Conservation (phyloP, 2,329 filamentous ascomycete species). For the Epichloe brachyelytri region DNA sequence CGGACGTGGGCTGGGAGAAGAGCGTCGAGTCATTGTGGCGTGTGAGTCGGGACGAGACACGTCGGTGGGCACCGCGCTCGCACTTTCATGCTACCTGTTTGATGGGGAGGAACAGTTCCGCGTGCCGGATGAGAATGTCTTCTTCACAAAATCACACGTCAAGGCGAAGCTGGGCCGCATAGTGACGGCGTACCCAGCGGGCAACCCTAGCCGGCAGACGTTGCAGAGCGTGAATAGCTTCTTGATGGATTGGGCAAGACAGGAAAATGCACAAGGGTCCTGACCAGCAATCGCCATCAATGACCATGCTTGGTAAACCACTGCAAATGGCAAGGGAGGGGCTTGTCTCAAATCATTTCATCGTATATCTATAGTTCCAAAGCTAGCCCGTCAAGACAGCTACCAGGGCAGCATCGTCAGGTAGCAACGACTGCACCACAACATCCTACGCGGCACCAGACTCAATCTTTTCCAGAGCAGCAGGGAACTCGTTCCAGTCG, state of each 20-base stretch:
- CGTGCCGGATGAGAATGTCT: slow-evolving; percentile 10
- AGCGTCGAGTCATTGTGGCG: slow-evolving; percentile 38
- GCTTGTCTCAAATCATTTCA: too few relatives aligned
- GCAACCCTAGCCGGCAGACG: slow-evolving; percentile 73
- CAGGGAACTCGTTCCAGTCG: slow-evolving; percentile 44
- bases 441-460: slow-evolving; percentile 13
- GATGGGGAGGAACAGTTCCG: slow-evolving; percentile 44
- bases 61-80: slow-evolving; percentile 64
- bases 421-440: neutral
- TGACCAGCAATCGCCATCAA: neutral
- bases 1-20: too few relatives aligned
- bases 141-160: slow-evolving; percentile 63
- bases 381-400: neutral
- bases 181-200: slow-evolving; percentile 62
- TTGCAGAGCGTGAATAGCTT: slow-evolving; percentile 88
- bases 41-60: slow-evolving; percentile 73
- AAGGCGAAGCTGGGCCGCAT: slow-evolving; percentile 70
- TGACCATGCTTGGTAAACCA: too few relatives aligned
- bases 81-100: slow-evolving; percentile 62
- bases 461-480: slow-evolving; percentile 32
- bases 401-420: neutral
- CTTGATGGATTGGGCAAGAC: slow-evolving; percentile 50
- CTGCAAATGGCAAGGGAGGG: too few relatives aligned
- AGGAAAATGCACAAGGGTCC: neutral
- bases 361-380: neutral